Evolutionary conservation across 805 yeast species (phyloP).

Genomic region (Zygoascus ofunaensis): DNA sequence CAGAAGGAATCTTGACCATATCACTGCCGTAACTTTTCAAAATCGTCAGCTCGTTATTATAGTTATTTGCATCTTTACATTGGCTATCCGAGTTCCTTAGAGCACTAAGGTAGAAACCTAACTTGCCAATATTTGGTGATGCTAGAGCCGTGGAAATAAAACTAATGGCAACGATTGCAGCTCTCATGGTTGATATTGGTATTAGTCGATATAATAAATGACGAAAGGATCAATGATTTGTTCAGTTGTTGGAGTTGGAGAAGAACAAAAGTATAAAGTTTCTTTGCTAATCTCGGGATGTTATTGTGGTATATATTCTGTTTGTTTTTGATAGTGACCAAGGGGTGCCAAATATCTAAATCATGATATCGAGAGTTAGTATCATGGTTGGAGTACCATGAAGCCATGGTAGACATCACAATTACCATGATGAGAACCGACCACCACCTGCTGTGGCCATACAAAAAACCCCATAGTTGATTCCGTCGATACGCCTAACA

Average conservation of each 20-base stretch:
- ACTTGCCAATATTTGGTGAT: conserved; percentile 13
- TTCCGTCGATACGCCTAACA: too few species aligned
- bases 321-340: too few species aligned
- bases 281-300: too few species aligned
- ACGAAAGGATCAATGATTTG: neutral
- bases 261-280: neutral
- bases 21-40: conserved; percentile 47
- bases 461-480: too few species aligned
- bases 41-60: conserved; percentile 52
- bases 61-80: conserved; percentile 70
- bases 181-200: neutral
- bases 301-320: too few species aligned
- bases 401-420: too few species aligned
- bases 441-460: too few species aligned
- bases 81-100: conserved; percentile 54
- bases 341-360: too few species aligned
- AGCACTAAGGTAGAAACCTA: conserved; percentile 85
- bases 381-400: too few species aligned
- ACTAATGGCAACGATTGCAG: neutral
- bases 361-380: too few species aligned
- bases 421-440: too few species aligned
- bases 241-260: neutral
- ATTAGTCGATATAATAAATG: neutral
- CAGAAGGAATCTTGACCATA: conserved; percentile 78
- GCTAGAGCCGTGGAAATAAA: neutral